A percentile compares a stretch with the other conserved stretches of the same genome.
phyloP scores from a whole-genome alignment of 116 monocot species.

The Cymodocea nodosa region DNA sequence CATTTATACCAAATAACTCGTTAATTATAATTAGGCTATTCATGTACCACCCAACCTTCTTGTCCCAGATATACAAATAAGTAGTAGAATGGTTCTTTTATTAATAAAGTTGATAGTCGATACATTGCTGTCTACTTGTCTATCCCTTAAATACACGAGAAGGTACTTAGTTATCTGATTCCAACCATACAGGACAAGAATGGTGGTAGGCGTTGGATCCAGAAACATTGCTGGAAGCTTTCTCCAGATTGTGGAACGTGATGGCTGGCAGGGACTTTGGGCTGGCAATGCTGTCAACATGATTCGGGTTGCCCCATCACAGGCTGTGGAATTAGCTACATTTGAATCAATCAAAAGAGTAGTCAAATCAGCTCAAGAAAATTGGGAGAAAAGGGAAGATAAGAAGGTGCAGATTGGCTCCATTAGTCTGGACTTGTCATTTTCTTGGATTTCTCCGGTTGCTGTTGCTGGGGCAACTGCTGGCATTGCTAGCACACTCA shows the following conservation, averaged over 20 bases:
- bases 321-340: constrained; percentile 83
- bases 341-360: constrained; percentile 78
- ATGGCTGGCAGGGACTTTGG: constrained; percentile 95
- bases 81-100: neutral
- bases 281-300: constrained; percentile 91
- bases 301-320: constrained; percentile 83
- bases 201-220: constrained; percentile 95
- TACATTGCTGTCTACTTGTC: neutral
- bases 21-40: too few relatives aligned
- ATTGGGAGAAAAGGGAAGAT: constrained; percentile 32
- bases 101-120: neutral
- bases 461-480: constrained; percentile 96
- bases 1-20: too few relatives aligned
- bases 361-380: constrained; percentile 46
- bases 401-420: constrained; percentile 41
- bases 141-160: neutral
- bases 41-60: too few relatives aligned
- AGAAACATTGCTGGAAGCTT: constrained; percentile 68
- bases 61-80: too few relatives aligned
- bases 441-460: constrained; percentile 79
- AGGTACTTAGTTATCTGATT: neutral
- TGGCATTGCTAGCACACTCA: constrained; percentile 77
- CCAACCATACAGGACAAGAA: constrained; percentile 64
- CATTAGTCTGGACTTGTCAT: constrained; percentile 34
- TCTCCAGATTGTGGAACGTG: constrained; percentile 52